A percentile compares a stretch with the other conserved stretches of the same genome.
These are phyloP conservation scores for Aspergillus sp. DNA, from an alignment of 2,329 filamentous ascomycete genomes.

Conservation along the genomic window DNA sequence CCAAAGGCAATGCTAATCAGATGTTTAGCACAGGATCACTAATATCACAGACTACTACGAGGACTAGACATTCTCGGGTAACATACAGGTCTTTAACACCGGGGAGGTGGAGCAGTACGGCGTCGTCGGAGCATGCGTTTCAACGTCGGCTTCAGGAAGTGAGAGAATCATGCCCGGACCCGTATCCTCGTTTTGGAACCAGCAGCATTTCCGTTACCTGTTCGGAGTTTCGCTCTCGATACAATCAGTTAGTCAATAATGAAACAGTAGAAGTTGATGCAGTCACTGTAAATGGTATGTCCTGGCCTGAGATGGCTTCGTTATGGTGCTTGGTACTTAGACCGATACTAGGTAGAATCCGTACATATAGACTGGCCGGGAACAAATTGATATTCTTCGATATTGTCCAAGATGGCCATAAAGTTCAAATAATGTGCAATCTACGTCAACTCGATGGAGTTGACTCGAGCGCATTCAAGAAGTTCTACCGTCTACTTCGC, in stretches of 20 bases:
- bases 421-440: constrained; percentile 76
- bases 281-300: constrained; percentile 47
- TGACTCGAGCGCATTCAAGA: constrained; percentile 51
- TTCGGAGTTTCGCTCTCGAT: constrained; percentile 39
- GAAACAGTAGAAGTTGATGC: constrained; percentile 41
- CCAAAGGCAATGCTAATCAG: constrained; percentile 22
- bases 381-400: constrained; percentile 83
- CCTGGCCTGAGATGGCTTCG: constrained; percentile 19
- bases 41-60: constrained; percentile 5
- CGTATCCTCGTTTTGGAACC: constrained; percentile 40
- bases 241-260: constrained; percentile 36
- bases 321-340: constrained; percentile 38
- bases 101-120: constrained; percentile 20
- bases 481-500: constrained; percentile 65
- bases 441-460: constrained; percentile 48
- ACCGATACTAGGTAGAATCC: constrained; percentile 66
- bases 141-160: constrained; percentile 40
- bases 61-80: constrained; percentile 10
- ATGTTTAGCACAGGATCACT: constrained; percentile 27
- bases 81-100: constrained; percentile 1
- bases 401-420: constrained; percentile 69
- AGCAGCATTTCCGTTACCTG: constrained; percentile 33
- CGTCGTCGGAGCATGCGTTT: constrained; percentile 36
- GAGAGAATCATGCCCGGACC: constrained; percentile 31
- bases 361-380: constrained; percentile 68